Evolutionary conservation across 768 basidiomycete species (phyloP).

Genomic region (Paxillus rubicundulus): DNA sequence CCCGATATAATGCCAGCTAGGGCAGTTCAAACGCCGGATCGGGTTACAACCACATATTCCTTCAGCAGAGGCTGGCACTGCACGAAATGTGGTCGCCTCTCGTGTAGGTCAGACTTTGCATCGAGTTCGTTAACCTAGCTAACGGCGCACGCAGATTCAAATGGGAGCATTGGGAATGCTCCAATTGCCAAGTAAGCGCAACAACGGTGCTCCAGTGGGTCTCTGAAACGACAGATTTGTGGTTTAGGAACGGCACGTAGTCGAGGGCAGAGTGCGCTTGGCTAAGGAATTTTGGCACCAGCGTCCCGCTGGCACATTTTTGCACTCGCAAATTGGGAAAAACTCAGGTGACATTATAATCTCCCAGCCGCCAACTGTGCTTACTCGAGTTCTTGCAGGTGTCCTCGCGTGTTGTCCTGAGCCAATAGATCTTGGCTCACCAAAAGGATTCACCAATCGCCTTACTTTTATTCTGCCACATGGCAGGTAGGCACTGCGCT

Average conservation of each 20-base stretch:
- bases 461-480: conserved; percentile 54
- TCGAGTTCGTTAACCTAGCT: not conserved
- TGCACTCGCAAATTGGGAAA: conserved; percentile 29
- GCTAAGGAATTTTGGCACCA: conserved; percentile 41
- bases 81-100: conserved; percentile 62
- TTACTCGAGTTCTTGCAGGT: conserved; percentile 11
- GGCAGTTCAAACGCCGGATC: conserved; percentile 24
- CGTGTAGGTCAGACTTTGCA: conserved; percentile 54
- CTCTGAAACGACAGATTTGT: not conserved
- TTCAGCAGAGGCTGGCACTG: conserved; percentile 74
- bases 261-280: conserved; percentile 20
- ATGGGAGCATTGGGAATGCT: conserved; percentile 76
- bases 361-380: not conserved
- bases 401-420: conserved; percentile 16
- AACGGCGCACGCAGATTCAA: conserved; percentile 46
- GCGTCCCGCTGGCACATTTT: conserved; percentile 20
- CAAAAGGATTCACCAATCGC: conserved; percentile 25
- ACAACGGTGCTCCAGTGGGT: not conserved
- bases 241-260: conserved; percentile 14
- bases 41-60: conserved; percentile 49
- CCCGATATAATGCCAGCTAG: conserved; percentile 41
- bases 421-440: conserved; percentile 17
- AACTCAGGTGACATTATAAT: conserved; percentile 23
- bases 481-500: conserved; percentile 35
- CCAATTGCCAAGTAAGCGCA: conserved; percentile 50